A percentile compares a stretch with the other conserved stretches of the same genome.
These are phyloP conservation scores for Mercurialis annua DNA, from an alignment of 345 rosid genomes.

Conservation along the genomic window DNA sequence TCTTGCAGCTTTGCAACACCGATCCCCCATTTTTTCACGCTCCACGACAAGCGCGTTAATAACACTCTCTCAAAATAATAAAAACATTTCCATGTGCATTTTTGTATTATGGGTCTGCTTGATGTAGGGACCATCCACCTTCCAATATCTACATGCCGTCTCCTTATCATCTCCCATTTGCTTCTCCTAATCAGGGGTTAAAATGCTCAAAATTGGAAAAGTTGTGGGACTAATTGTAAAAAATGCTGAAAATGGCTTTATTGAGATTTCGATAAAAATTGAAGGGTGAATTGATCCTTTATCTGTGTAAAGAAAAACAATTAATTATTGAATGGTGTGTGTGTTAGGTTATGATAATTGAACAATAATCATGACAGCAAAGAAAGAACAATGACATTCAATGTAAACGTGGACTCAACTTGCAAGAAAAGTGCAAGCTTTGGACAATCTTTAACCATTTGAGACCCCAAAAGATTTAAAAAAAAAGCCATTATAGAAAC, in stretches of 20 bases:
- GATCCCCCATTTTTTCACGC: not conserved
- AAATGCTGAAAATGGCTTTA: too few relatives aligned
- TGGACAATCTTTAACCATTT: not conserved
- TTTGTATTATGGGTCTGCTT: not conserved
- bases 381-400: not conserved
- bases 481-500: too few relatives aligned
- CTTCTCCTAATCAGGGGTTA: too few relatives aligned
- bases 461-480: not conserved
- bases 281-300: too few relatives aligned
- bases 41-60: not conserved
- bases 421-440: not conserved
- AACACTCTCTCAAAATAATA: not conserved
- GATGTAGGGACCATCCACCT: not conserved
- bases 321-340: not conserved
- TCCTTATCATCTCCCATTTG: not conserved
- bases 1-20: not conserved
- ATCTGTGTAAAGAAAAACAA: too few relatives aligned
- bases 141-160: not conserved
- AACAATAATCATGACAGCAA: not conserved
- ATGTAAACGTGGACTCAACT: slow-evolving; percentile 4
- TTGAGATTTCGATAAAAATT: too few relatives aligned
- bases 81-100: not conserved
- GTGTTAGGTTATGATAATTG: not conserved
- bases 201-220: too few relatives aligned
- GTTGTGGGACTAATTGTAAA: too few relatives aligned